Base-by-base conservation (phyloP, 768 basidiomycete genomes). In the Lactarius tabidus region DNA sequence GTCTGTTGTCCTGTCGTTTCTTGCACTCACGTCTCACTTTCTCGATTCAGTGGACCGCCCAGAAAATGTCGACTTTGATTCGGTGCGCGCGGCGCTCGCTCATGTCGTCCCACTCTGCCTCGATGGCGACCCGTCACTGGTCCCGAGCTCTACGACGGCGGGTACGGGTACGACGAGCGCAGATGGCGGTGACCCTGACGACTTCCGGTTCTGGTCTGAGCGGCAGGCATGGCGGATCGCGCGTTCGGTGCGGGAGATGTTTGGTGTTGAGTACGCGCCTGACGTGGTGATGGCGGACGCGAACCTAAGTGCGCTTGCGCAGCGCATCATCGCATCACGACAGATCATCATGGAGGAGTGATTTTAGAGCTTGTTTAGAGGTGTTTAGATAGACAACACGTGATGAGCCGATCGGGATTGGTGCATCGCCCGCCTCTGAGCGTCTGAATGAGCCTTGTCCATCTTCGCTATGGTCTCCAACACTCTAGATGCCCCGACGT, bases 251-350 rank as follows among this genome's bases (percentile, higher is more conserved):
- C 79, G 90, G 70, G 85, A 92, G 74, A 84, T 89, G 35, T 98
- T 97, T 75, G 85, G 82, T 29, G 89, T 98, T 45, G 95, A 98
- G 72, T 89, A 94, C 73, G 88, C 87, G 10, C 84, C 87, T 28
- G 93, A 96, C 72, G 94, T 99, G 41, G 82, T 99, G 57, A 81
- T 98, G 55, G 96, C 93, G 2, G 94, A 97, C 71, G 95, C 97
- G 31, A 98, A 98, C 75, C 75, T 98, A 72, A 84, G 86, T n/a
- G 81, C 88, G 31, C 78, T 99, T 65, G 87, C 93, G 2, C 89
- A 89, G 71, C 82, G 93, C 71, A 91, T 99, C 70, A 75, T 95
- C 67, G 83, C 88, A 28, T 90, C 91, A 20, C 91, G 84, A 71
- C 81, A 86, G 70, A 78, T 90, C n/a, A 62, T 66, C 29, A 57